These are phyloP conservation scores for Aspergillus ellipticus DNA, from an alignment of 495 filamentous ascomycete genomes.

Conservation along the genomic window DNA sequence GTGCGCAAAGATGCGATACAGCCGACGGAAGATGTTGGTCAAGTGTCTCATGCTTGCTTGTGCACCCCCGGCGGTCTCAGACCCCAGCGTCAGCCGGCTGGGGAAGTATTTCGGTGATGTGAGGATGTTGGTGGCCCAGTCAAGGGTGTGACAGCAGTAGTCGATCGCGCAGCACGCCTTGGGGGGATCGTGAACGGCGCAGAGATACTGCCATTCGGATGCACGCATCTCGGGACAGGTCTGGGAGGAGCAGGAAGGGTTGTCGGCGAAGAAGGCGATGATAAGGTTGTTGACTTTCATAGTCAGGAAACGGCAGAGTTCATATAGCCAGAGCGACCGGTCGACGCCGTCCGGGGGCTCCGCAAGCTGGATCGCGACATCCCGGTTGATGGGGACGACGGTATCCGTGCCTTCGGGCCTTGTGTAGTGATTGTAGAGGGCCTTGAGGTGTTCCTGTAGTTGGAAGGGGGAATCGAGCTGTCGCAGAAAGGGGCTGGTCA, in stretches of 20 bases:
- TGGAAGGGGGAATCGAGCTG: conserved; percentile 95
- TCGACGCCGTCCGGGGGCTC: conserved; percentile 77
- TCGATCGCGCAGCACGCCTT: conserved; percentile 97
- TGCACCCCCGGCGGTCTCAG: conserved; percentile 57
- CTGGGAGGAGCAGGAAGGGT: conserved; percentile 74
- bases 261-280: conserved; percentile 86
- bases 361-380: conserved; percentile 68
- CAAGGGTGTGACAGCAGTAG: conserved; percentile 96
- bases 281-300: conserved; percentile 90
- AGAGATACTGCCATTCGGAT: conserved; percentile 97
- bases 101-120: conserved; percentile 91
- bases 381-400: conserved; percentile 64
- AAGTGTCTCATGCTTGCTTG: conserved; percentile 72
- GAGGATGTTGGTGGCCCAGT: conserved; percentile 90
- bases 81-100: conserved; percentile 70
- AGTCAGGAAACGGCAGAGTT: conserved; percentile 91
- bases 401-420: conserved; percentile 53
- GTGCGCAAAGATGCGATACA: conserved; percentile 96
- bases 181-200: conserved; percentile 92
- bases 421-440: conserved; percentile 79
- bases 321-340: conserved; percentile 90
- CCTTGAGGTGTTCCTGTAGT: conserved; percentile 95
- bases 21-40: conserved; percentile 86
- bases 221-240: conserved; percentile 99
- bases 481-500: conserved; percentile 18